Evolutionary conservation across 1,284 basidiomycete species (phyloP), one percentile per base, ranked within the genome.

Genomic region (Leccinum solheimii): DNA sequence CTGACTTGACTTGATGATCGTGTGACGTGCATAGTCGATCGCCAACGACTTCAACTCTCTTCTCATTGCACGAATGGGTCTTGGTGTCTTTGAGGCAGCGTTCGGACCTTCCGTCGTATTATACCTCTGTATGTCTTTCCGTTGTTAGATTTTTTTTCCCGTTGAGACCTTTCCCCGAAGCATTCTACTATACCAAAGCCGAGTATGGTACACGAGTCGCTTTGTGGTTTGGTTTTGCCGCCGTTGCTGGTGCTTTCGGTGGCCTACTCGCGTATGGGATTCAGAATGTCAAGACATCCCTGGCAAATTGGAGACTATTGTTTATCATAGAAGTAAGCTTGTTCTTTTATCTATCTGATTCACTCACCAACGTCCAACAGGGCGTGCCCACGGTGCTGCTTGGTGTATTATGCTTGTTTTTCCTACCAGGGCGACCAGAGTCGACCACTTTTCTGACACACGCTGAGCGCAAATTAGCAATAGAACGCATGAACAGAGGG

Each of bases 401-500:
- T 36, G 92, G 91, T 2, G 57, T 91, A 21, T 55, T 86, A 32
- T 83, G 88, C 2, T 76, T 88, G 61, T 80, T 87, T 62, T 78
- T 90, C 64, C 79, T 96, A 8, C 94, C 94, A 0, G 82, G 87
- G 56, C 80, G 92, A 36, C 94, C 94, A 0, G 91, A 95, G 71
- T 87, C 85, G 11, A 88, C 90, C 0, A 75, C 74, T 0, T 91
- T 87, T 70, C 76, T 95, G 50, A 88, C 79, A 49, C 88, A 90
- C 64, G 79, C 84, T 11, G 89, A 96, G 72, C 84, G 92, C 10
- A 82, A 82, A 55, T 76, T 95, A 36, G 90, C 90, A 3, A 68
- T 93, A 30, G 86, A 85, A 19, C 82, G 93, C 55, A 86, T 92
- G 78, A 94, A 91, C 68, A 80, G 86, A 57, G 84, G 87, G 23